Conservation (phyloP, 2,329 filamentous ascomycete genomes). For the Colletotrichum orbiculare region DNA sequence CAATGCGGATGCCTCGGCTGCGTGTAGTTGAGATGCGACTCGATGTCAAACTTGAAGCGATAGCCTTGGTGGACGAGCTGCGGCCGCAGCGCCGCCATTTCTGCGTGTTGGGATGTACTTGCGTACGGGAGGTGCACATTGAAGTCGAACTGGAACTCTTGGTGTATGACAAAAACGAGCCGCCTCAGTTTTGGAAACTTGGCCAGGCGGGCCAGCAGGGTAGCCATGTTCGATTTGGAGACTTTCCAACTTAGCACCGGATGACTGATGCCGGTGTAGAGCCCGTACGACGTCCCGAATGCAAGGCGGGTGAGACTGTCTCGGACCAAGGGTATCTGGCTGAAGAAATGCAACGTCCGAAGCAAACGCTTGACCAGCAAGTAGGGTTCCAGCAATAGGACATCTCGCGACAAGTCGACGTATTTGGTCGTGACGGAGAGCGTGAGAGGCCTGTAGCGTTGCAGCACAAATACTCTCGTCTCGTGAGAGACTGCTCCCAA, state of each 20-base stretch:
- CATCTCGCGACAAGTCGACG: slow-evolving; percentile 57
- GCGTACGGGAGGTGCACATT: slow-evolving; percentile 44
- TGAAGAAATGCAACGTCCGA: slow-evolving; percentile 58
- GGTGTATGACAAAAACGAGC: slow-evolving; percentile 58
- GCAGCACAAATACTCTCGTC: slow-evolving; percentile 54
- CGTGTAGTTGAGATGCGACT: slow-evolving; percentile 56
- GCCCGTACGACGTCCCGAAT: slow-evolving; percentile 58
- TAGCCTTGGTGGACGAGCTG: slow-evolving; percentile 58
- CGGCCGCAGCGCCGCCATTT: slow-evolving; percentile 42
- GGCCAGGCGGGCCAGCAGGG: slow-evolving; percentile 53
- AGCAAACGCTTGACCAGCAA: slow-evolving; percentile 58
- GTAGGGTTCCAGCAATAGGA: slow-evolving; percentile 60
- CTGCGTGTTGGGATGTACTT: slow-evolving; percentile 17
- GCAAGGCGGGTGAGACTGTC: slow-evolving; percentile 54
- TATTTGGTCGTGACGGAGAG: slow-evolving; percentile 59
- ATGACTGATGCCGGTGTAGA: slow-evolving; percentile 58
- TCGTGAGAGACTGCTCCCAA: slow-evolving; percentile 57
- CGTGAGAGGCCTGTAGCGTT: slow-evolving; percentile 56
- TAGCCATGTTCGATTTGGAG: slow-evolving; percentile 55
- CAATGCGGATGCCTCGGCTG: slow-evolving; percentile 54
- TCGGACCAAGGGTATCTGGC: slow-evolving; percentile 56
- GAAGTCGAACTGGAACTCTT: slow-evolving; percentile 59
- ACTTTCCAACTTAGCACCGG: slow-evolving; percentile 57
- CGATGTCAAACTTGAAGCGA: slow-evolving; percentile 59
- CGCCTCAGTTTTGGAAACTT: slow-evolving; percentile 53